phyloP scores from a whole-genome alignment of 495 filamentous ascomycete species.

The Cercophora scortea region DNA sequence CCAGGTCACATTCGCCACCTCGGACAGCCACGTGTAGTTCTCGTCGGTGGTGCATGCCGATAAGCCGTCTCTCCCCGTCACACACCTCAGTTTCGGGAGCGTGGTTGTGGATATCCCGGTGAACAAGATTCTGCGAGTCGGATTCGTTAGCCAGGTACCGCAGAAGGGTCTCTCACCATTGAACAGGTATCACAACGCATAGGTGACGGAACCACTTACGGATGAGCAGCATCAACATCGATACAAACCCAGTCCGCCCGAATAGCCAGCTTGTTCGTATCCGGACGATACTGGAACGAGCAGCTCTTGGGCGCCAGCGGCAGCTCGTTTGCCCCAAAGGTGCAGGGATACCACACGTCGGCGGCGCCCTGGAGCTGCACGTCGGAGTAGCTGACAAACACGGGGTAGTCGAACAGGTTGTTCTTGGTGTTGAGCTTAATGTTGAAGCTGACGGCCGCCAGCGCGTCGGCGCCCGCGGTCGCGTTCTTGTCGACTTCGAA shows the following conservation, averaged over 20 bases:
- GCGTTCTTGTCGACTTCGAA: constrained; percentile 13
- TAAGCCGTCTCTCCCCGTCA: neutral
- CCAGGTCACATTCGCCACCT: neutral
- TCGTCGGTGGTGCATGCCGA: neutral
- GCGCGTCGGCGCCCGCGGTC: neutral
- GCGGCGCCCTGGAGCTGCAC: neutral
- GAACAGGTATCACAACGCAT: too few relatives aligned
- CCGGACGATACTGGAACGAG: constrained; percentile 8
- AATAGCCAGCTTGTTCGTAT: constrained; percentile 4
- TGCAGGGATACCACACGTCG: constrained; percentile 16
- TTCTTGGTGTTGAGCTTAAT: constrained; percentile 16
- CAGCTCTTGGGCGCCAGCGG: constrained; percentile 13
- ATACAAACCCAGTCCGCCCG: constrained; percentile 20
- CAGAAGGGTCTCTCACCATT: too few relatives aligned
- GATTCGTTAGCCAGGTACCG: neutral
- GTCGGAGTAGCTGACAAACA: constrained; percentile 4
- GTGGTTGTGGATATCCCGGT: constrained; percentile 8
- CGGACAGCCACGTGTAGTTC: neutral
- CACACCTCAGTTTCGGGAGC: neutral
- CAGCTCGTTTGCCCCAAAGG: constrained; percentile 9
- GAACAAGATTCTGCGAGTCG: constrained; percentile 6
- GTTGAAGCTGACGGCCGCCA: constrained; percentile 15
- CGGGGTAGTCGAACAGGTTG: constrained; percentile 12
- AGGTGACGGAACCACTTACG: constrained; percentile 11
- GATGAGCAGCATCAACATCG: constrained; percentile 14